Base-by-base conservation (phyloP, 306 rosid genomes). In the Nissolia schottii region DNA sequence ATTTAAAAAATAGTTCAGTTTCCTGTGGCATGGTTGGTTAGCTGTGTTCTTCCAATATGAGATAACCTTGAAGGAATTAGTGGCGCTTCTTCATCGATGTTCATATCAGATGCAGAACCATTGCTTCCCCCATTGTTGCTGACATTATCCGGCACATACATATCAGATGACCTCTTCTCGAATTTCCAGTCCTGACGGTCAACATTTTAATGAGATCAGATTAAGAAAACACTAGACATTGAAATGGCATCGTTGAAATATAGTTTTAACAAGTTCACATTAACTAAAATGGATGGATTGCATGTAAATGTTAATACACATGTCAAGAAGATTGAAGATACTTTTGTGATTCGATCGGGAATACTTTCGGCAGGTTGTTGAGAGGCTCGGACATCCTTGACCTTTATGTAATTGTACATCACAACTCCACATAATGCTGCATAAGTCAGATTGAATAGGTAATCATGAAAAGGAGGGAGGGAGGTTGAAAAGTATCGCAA, bases 371-470 rank as follows among this genome's bases (percentile, higher is more conserved):
- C 48, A 10, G 87, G 62, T 25, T 77, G 79, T 74, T 90, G 98
- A 77, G 93, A 83, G 67, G 89, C 93, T 22, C 90, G 92, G n/a
- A 87, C 93, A 83, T 93, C 98, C 89, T 73, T 93, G 37, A 87
- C 88, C 87, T 93, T 93, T 61, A 93, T 73, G 85, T 87, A 93
- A 81, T 90, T 93, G 89, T 93, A 93, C 90, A 93, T 89, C 73
- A 90, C 93, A 46, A 93, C 96, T 32, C 98, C 97, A 35, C 92
- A 82, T 60, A 88, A 57, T 14, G 98, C 98, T 93, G 98, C 86
- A 45, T 7, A 45, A 45, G 49, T 41, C n/a, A 81, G 55, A 56
- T 25, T 57, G 40, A 56, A 48, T 37, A 59, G 5, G 27, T 28
- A 48, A 71, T 15, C 34, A 46, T 20, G 46, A 15, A n/a, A 15